phyloP scores from a whole-genome alignment of 305 asterid species.

The Fraxinus floribunda region DNA sequence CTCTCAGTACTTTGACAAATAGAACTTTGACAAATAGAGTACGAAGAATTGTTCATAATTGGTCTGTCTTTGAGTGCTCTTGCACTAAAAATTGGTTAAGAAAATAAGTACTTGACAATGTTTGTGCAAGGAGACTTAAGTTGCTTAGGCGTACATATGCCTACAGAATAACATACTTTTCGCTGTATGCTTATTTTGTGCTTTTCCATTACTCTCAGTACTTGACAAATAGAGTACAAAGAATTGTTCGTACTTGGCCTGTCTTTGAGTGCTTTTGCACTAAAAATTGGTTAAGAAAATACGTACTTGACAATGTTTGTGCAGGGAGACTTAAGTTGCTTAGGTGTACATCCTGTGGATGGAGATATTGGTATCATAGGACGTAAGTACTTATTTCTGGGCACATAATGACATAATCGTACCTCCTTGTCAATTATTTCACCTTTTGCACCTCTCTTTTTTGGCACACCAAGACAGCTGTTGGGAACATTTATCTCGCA shows the following conservation, averaged over 20 bases:
- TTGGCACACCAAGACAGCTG: background rate
- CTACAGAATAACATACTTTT: background rate
- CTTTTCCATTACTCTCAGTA: background rate
- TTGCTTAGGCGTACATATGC: background rate
- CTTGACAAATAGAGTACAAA: background rate
- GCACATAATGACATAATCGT: background rate
- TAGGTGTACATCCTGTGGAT: constrained; percentile 39
- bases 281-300: background rate
- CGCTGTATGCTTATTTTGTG: background rate
- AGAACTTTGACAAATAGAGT: background rate
- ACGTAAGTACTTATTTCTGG: constrained; percentile 53
- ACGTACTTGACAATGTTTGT: constrained; percentile 25
- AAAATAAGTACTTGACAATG: background rate
- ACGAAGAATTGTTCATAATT: too few species aligned
- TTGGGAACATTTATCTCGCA: background rate
- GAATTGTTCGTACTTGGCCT: background rate
- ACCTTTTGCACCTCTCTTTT: background rate
- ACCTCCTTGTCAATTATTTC: background rate
- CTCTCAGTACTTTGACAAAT: background rate
- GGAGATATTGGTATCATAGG: constrained; percentile 59
- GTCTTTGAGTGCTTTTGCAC: background rate
- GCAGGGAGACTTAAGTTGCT: constrained; percentile 62
- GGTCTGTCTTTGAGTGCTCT: too few species aligned
- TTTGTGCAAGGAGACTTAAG: too few species aligned
- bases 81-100: background rate